A percentile compares a stretch with the other conserved stretches of the same genome.
Conservation (phyloP, 257 asterid genomes). For the Anisodus acutangulus region DNA sequence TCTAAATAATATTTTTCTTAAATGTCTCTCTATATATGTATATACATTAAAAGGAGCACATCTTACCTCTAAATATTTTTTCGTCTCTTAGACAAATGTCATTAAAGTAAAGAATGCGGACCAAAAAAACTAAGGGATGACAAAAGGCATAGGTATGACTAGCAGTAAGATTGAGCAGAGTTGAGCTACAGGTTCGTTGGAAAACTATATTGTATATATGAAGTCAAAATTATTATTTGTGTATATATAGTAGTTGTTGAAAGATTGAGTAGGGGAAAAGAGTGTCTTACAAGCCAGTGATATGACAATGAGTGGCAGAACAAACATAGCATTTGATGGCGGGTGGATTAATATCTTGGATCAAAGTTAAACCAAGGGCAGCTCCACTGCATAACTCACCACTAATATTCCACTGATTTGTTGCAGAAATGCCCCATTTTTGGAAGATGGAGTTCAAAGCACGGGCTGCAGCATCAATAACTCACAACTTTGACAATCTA, state of each 20-base stretch:
- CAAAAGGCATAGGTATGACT: background rate
- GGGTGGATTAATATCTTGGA: slow-evolving; percentile 39
- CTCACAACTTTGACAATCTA: background rate
- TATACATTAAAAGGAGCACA: background rate
- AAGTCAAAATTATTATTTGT: background rate
- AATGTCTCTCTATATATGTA: background rate
- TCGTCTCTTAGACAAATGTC: background rate
- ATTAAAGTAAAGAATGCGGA: too few relatives aligned
- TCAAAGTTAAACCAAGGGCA: slow-evolving; percentile 45
- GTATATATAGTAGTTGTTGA: background rate
- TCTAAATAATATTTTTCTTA: background rate
- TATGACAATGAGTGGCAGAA: slow-evolving; percentile 56
- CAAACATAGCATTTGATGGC: slow-evolving; percentile 69
- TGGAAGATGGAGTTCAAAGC: slow-evolving; percentile 55
- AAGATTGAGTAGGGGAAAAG: background rate
- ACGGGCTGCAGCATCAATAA: slow-evolving; percentile 45
- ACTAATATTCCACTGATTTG: slow-evolving; percentile 60
- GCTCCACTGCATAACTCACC: slow-evolving; percentile 69
- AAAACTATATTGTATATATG: background rate
- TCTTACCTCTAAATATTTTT: background rate
- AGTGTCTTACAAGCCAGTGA: slow-evolving; percentile 42
- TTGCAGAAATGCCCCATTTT: slow-evolving; percentile 45
- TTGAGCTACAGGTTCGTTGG: background rate
- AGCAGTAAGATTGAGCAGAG: background rate
- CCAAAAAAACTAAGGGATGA: background rate